Evolutionary conservation across 768 basidiomycete genomes (phyloP), one percentile per base, ranked within the genome.

Genomic region (Vishniacozyma victoriae): DNA sequence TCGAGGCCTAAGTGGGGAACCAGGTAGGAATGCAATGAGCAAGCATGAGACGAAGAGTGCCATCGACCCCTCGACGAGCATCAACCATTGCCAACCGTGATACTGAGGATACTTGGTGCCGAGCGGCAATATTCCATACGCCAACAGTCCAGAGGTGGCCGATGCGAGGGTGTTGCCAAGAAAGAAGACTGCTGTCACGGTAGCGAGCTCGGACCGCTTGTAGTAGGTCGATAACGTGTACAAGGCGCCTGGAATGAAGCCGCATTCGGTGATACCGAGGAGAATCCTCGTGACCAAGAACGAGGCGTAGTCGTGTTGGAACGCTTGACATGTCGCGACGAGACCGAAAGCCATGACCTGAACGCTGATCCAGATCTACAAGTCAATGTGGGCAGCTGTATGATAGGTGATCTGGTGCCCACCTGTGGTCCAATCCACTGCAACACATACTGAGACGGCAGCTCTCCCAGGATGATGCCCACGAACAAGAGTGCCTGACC

Each of bases 391-490:
- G n/a, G 20, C 20, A 1, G 26, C 1, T 25, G 7, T 4, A 16
- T 12, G 25, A 6, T 22, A 16, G 19, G 23, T 16, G 12, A 18
- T 15, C 6, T 23, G 2, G 19, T n/a, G 52, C 57, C 49, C 36
- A 59, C 50, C 7, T 43, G 31, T 1, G 69, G 59, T 0, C 66
- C 66, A 27, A 66, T 41, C 9, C 42, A 24, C 31, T 62, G 57
- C 0, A 68, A 51, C 12, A 57, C 40, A n/a, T 64, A 53, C 33
- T 71, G 66, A 26, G 58, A 59, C 0, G 69, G 69, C 31, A 71
- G 61, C 48, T 71, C 69, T 24, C 68, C 54, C 4, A 71, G 48
- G 25, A 71, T 60, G 50, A 71, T 71, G 37, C 66, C 67, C 18
- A 62, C 38, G 33, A 55, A 68, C 7, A 71, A 46, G 4, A 71